Base-by-base conservation (phyloP, 208 protist species). In the Acanthamoeba royreba region DNA sequence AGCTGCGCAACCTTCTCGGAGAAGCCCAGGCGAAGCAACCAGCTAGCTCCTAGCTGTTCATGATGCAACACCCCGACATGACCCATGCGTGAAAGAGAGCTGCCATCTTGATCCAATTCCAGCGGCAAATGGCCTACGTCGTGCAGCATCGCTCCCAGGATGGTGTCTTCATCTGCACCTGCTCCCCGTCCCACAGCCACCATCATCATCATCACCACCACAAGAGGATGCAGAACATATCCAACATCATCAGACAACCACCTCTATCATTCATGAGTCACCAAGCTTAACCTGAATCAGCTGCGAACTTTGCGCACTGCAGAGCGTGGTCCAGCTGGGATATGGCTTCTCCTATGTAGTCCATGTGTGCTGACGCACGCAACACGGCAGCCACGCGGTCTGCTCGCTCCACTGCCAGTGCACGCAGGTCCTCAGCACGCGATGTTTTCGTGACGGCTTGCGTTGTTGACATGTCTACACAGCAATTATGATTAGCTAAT, bases 241-340 rank as follows among this genome's bases (percentile, higher is more conserved):
- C 49, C 9, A 55, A 55, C n/a, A n/a, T n/a, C n/a, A n/a, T n/a
- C n/a, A n/a, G n/a, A n/a, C n/a, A n/a, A n/a, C n/a, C n/a, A n/a
- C n/a, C n/a, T n/a, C n/a, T n/a, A n/a, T n/a, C n/a, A n/a, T n/a
- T n/a, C n/a, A n/a, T n/a, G n/a, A n/a, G n/a, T n/a, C n/a, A n/a
- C n/a, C n/a, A n/a, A n/a, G 43, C 28, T 25, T 40, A 35, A 92
- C 87, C 87, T 49, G 87, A 69, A 33, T 92, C 87, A 52, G 28
- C 35, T 5, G 87, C 87, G 25, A 92, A 77, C 61, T 92, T 92
- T 49, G 87, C 87, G 87, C 87, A 92, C 35, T 92, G 87, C 17
- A 92, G 63, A 35, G 58, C 87, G 58, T 92, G 87, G 55, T 92
- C 87, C 25, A 92, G 87, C 61, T 92, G 87, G 4, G 55, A 79